Evolutionary conservation across 768 basidiomycete genomes (phyloP), one percentile per base, ranked within the genome.

Genomic region (Russula dissimulans): DNA sequence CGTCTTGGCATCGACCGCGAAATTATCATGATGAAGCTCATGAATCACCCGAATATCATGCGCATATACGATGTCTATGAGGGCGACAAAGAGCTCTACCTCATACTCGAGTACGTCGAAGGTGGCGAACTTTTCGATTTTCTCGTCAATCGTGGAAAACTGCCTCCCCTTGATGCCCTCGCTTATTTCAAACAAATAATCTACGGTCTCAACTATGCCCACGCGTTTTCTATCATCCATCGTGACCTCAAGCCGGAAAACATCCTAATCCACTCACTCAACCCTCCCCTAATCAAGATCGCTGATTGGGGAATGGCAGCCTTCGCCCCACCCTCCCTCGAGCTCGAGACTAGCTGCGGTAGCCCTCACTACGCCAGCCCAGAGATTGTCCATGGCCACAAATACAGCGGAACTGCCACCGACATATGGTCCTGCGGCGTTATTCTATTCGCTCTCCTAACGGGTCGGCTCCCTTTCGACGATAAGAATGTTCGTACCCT

Each of bases 231-330:
- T 65, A 97, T 98, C 74, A 92, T 93, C 61, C 95, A 97, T 74
- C 90, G 95, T 29, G 95, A 99, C 73, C 84, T 99, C 67, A 98
- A 98, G 72, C 95, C 95, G 3, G 95, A 98, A 77, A 97, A 97
- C 69, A 89, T 98, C 54, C 78, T 99, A 42, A 88, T 98, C 56
- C 88, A 94, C 49, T 86, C 87, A 45, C 75, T 90, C 57, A 78
- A 81, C 41, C 87, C 87, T 34, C 87, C 87, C 41, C 78, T 92
- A 68, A 81, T 98, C 77, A 98, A 97, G 78, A 89, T 98, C 45
- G 95, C 93, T 26, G 95, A 97, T 73, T 97, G 95, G 84, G 95
- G 95, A 22, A 97, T 97, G 95, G 95, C 95, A 29, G 91, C 95
- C 10, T 91, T 97, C 69, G 91, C 93, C 60, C 87, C 89, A 43